Evolutionary conservation across 768 basidiomycete genomes (phyloP), one percentile per base, ranked within the genome.

Genomic region (Lentinus brumalis): DNA sequence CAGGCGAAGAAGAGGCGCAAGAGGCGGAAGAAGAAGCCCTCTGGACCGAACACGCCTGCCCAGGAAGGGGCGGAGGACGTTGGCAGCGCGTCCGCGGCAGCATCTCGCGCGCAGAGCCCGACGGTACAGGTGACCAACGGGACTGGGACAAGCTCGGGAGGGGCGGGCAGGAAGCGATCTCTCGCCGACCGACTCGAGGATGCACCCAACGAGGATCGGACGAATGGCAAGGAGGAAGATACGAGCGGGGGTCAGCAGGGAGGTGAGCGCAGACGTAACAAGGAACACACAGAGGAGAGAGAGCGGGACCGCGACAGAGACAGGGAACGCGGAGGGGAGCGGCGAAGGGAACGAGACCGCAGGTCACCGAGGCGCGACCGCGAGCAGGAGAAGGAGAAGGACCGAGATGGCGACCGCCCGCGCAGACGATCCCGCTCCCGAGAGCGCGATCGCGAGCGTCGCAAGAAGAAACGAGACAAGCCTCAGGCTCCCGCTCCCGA

Each of bases 1-100:
- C 56, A 47, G 10, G 35, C 21, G 1, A 60, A 58, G 53, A 56
- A 47, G 42, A 67, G 62, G 50, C 62, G 62, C 35, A 63, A 45
- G 50, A 46, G 47, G 32, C 59, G 64, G 32, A 69, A 64, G 56
- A 61, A 58, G 57, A 65, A 63, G 56, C 40, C 32, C 7, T 32
- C 41, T 26, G 30, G 35, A 2, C 3, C 53, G 12, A 53, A 47
- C 42, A 38, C 51, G 38, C 47, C 41, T 5, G 51, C 40, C 14
- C 53, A 53, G 32, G 56, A 49, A 39, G 47, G 9, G n/a, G 70
- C 69, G 57, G 68, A 69, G 4, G 70, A 67, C n/a, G 70, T 69
- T 59, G 50, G 67, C n/a, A 47, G 30, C 16, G 59, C 64, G 47
- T 56, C 52, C 41, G 62, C 49, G 11, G 57, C 50, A 44, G 58